These are phyloP conservation scores for Fragaria vesca DNA, from an alignment of 306 rosid species.

Conservation along the genomic window DNA sequence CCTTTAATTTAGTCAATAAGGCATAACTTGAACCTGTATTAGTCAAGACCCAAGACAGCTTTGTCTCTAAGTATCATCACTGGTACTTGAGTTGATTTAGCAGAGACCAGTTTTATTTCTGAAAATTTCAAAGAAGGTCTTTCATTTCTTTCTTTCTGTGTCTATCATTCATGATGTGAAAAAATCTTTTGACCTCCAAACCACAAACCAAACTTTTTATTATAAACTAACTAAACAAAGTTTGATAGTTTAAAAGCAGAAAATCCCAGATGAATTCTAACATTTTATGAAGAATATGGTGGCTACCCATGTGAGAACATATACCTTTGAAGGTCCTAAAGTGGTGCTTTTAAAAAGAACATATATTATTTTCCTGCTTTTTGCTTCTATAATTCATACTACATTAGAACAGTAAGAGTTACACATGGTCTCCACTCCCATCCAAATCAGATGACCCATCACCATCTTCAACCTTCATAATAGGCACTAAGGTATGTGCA, in stretches of 20 bases:
- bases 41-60: conserved; percentile 1
- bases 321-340: conserved; percentile 16
- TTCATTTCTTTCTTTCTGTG: conserved; percentile 11
- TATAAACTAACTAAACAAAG: not conserved
- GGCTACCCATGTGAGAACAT: conserved; percentile 33
- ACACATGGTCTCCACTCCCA: conserved; percentile 61
- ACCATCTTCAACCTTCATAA: conserved; percentile 39
- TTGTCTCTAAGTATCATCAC: conserved; percentile 13
- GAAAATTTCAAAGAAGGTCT: conserved; percentile 6
- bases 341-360: conserved; percentile 30
- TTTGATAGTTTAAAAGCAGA: not conserved
- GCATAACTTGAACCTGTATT: not conserved
- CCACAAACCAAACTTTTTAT: conserved; percentile 3
- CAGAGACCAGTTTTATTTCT: conserved; percentile 7
- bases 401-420: conserved; percentile 26
- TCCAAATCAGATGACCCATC: conserved; percentile 32
- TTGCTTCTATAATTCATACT: conserved; percentile 17
- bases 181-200: conserved; percentile 31
- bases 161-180: conserved; percentile 15
- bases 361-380: conserved; percentile 23
- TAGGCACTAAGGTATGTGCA: conserved; percentile 33
- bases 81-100: conserved; percentile 19
- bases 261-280: conserved; percentile 2
- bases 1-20: conserved; percentile 13
- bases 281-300: conserved; percentile 18